Percentiles rank a stretch among this genome's conserved stretches.
Evolutionary conservation across 768 basidiomycete species (phyloP).

Genomic region (Psilocybe subaeruginosa): DNA sequence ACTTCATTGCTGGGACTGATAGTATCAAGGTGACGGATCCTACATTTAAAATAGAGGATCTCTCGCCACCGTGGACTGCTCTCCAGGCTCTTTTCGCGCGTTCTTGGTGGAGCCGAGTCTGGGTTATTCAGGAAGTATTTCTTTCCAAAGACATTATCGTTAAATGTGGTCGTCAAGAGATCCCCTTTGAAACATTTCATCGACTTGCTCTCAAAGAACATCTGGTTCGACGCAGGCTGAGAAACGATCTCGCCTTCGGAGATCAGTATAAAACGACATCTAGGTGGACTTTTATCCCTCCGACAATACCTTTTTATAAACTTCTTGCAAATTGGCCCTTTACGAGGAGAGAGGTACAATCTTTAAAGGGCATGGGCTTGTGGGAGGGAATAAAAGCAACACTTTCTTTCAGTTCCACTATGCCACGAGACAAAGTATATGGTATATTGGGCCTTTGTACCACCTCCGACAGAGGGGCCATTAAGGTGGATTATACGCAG

Average conservation of each 20-base stretch:
- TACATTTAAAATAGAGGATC: background rate
- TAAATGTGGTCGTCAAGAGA: constrained; percentile 1
- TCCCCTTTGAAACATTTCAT: background rate
- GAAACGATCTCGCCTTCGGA: background rate
- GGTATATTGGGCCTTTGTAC: constrained; percentile 3
- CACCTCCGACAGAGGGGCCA: background rate
- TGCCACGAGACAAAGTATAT: constrained; percentile 12
- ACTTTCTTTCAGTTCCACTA: background rate
- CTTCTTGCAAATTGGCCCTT: background rate
- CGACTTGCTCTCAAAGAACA: background rate
- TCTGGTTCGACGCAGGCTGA: background rate
- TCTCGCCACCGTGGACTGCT: background rate
- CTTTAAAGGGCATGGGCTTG: background rate
- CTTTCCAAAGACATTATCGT: constrained; percentile 4
- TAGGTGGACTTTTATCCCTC: constrained; percentile 1
- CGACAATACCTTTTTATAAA: background rate
- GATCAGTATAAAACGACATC: background rate
- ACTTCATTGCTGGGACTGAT: background rate
- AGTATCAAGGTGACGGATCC: background rate
- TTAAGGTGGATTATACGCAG: constrained; percentile 2
- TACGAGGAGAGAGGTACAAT: background rate
- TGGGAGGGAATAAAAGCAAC: background rate
- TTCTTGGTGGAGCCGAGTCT: constrained; percentile 14
- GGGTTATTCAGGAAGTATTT: constrained; percentile 14
- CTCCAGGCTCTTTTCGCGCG: constrained; percentile 2